These are phyloP conservation scores for Candida tammaniensis DNA, from an alignment of 805 yeast species.

Conservation along the genomic window DNA sequence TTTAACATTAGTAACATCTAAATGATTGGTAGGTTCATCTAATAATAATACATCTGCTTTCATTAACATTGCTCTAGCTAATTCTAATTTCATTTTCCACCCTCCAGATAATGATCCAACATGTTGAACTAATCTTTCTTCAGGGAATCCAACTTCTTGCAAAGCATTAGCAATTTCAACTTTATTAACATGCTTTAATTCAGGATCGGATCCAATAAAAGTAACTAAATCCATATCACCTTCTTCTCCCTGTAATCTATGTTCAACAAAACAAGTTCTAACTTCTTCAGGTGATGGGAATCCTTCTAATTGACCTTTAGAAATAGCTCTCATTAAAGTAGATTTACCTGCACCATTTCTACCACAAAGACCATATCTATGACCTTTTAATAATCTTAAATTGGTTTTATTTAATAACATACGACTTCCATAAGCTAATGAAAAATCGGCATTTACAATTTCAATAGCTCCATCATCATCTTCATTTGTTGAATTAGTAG, in stretches of 20 bases:
- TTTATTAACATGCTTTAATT: conserved; percentile 58
- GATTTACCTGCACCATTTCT: conserved; percentile 99
- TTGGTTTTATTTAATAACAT: conserved; percentile 94
- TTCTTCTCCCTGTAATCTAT: conserved; percentile 91
- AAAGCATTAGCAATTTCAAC: conserved; percentile 76
- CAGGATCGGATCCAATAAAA: conserved; percentile 88
- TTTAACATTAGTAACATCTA: conserved; percentile 89
- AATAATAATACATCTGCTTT: conserved; percentile 90
- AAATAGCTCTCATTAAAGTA: conserved; percentile 93
- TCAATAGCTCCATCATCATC: conserved; percentile 81
- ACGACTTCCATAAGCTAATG: conserved; percentile 95
- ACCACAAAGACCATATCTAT: conserved; percentile 96
- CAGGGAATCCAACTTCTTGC: conserved; percentile 85
- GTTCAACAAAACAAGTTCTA: conserved; percentile 95
- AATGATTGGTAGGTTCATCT: conserved; percentile 98
- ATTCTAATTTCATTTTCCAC: conserved; percentile 98
- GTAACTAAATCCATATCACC: conserved; percentile 85
- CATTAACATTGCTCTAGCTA: conserved; percentile 98
- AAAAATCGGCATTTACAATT: conserved; percentile 91
- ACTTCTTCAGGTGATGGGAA: conserved; percentile 87
- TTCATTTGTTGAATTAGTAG: conserved; percentile 42
- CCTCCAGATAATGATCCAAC: conserved; percentile 98
- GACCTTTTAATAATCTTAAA: conserved; percentile 85
- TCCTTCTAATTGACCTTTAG: conserved; percentile 95
- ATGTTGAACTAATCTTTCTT: conserved; percentile 81